Conservation (phyloP, 306 rosid species). For the Carpinus viminea region DNA sequence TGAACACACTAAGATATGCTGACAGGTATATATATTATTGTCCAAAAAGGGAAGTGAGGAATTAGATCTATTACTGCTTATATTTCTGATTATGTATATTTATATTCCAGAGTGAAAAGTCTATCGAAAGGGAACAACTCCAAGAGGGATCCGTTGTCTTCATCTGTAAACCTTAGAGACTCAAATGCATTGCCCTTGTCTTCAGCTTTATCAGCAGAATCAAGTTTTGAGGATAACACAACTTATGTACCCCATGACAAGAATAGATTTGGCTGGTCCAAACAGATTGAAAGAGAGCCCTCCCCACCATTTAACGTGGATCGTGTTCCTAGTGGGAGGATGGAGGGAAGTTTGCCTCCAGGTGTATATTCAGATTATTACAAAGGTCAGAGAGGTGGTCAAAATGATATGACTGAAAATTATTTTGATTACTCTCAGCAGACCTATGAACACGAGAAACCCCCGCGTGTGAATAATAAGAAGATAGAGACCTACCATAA, state of each 20-base stretch:
- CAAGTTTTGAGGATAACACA: conserved; percentile 51
- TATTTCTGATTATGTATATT: conserved; percentile 19
- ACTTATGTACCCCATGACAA: conserved; percentile 50
- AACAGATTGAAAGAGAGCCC: conserved; percentile 63
- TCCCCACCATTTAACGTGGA: conserved; percentile 56
- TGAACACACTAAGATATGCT: conserved; percentile 85
- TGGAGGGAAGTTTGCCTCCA: conserved; percentile 50
- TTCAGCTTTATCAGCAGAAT: conserved; percentile 41
- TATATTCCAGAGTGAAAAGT: conserved; percentile 65
- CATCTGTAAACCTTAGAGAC: conserved; percentile 55
- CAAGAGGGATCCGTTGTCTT: conserved; percentile 59
- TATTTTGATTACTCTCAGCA: conserved; percentile 50
- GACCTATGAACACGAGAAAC: conserved; percentile 47
- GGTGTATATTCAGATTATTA: conserved; percentile 49
- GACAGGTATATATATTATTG: conserved; percentile 55
- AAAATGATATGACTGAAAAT: conserved; percentile 46
- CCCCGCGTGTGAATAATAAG: conserved; percentile 41
- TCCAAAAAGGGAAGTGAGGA: background rate
- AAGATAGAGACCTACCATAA: conserved; percentile 42
- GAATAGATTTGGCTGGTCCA: conserved; percentile 76
- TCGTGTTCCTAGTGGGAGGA: conserved; percentile 63
- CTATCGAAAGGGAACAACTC: conserved; percentile 67
- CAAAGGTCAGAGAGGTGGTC: conserved; percentile 52
- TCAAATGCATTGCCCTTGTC: conserved; percentile 56
- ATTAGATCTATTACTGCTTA: conserved; percentile 6